Evolutionary conservation across 1,284 basidiomycete species (phyloP).

Genomic region (Ganoderma lucidum): DNA sequence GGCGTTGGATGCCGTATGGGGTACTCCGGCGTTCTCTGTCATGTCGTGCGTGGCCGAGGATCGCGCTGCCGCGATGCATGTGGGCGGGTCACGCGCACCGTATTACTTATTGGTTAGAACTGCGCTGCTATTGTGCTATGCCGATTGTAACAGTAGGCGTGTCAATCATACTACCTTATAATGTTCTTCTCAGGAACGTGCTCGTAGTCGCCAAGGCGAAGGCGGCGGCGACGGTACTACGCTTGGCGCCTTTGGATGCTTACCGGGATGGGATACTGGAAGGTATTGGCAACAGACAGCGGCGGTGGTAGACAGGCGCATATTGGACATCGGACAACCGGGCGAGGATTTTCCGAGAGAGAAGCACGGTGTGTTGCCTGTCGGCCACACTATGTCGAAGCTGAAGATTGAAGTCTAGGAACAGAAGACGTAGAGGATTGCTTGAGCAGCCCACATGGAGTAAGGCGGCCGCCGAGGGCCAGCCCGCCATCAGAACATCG

Average conservation of each 20-base stretch:
- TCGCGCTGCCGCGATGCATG: constrained; percentile 4
- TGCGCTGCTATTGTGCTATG: constrained; percentile 14
- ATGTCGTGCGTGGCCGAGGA: neutral
- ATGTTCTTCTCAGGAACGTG: constrained; percentile 5
- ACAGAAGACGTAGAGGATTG: neutral
- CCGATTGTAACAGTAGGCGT: constrained; percentile 25
- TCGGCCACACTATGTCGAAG: neutral
- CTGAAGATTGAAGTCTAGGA: neutral
- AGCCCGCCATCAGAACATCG: neutral
- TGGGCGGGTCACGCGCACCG: neutral
- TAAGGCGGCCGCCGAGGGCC: neutral
- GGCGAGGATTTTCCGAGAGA: constrained; percentile 1
- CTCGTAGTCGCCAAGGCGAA: constrained; percentile 1
- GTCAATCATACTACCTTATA: constrained; percentile 7
- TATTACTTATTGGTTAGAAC: constrained; percentile 3
- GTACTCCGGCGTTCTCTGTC: neutral
- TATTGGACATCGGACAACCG: neutral
- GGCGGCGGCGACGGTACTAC: neutral
- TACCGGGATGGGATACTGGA: neutral
- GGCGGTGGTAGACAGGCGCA: neutral
- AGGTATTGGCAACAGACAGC: neutral
- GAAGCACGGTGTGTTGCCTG: neutral
- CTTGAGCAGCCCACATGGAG: neutral
- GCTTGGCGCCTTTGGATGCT: neutral
- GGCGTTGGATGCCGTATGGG: neutral